phyloP scores from a whole-genome alignment of 495 filamentous ascomycete genomes.

The Hypoxylon trugodes region DNA sequence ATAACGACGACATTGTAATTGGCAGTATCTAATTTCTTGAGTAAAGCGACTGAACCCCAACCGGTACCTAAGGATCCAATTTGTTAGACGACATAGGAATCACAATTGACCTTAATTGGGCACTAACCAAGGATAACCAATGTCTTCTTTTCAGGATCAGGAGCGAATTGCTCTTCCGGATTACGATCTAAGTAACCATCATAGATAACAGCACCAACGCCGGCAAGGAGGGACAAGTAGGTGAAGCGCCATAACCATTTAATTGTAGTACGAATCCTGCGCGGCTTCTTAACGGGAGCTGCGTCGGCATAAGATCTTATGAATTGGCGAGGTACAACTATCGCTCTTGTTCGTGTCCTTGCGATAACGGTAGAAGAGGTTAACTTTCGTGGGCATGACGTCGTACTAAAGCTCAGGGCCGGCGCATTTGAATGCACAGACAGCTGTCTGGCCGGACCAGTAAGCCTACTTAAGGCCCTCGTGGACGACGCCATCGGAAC shows the following conservation, averaged over 20 bases:
- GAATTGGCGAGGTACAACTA: constrained; percentile 46
- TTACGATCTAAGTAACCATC: constrained; percentile 82
- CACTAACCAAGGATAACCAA: constrained; percentile 90
- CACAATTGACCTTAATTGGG: constrained; percentile 7
- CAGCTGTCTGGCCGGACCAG: constrained; percentile 29
- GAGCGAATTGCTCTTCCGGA: constrained; percentile 79
- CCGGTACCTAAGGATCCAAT: constrained; percentile 64
- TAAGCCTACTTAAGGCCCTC: constrained; percentile 29
- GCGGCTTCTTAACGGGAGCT: constrained; percentile 46
- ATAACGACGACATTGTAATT: constrained; percentile 98
- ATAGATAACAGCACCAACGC: constrained; percentile 76
- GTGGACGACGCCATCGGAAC: constrained; percentile 35
- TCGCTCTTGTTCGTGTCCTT: constrained; percentile 10
- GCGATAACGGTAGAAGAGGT: constrained; percentile 19
- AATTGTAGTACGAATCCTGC: constrained; percentile 51
- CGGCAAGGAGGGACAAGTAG: constrained; percentile 72
- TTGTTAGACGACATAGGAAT: constrained; percentile 9
- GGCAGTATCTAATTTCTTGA: constrained; percentile 97
- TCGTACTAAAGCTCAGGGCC: constrained; percentile 24
- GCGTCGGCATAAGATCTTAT: constrained; percentile 52
- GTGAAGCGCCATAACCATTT: constrained; percentile 75
- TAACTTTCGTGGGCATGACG: constrained; percentile 22
- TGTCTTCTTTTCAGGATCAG: constrained; percentile 94
- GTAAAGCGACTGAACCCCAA: constrained; percentile 94
- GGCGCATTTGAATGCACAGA: constrained; percentile 19